phyloP scores from a whole-genome alignment of 2,329 filamentous ascomycete genomes.

The Penicillium paneum region DNA sequence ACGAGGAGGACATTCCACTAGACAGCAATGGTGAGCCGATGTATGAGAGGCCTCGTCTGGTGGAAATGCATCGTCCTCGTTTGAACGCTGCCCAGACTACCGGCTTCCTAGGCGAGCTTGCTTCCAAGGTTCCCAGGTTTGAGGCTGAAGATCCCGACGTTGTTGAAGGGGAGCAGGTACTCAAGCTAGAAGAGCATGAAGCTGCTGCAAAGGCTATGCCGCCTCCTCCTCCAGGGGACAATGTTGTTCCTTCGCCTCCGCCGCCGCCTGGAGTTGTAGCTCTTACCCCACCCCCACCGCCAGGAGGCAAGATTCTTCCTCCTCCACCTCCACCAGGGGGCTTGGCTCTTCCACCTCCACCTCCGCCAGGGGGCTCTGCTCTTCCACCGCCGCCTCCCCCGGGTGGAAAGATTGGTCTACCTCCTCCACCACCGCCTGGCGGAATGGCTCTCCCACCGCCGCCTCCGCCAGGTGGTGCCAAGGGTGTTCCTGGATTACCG shows the following conservation, averaged over 20 bases:
- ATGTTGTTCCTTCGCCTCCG: slow-evolving; percentile 19
- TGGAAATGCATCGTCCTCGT: slow-evolving; percentile 69
- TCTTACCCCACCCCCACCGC: slow-evolving; percentile 10
- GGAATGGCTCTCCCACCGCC: slow-evolving; percentile 40
- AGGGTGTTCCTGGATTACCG: slow-evolving; percentile 39
- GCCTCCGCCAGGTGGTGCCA: slow-evolving; percentile 42
- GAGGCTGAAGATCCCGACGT: slow-evolving; percentile 45
- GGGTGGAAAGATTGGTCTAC: slow-evolving; percentile 46
- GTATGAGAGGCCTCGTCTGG: slow-evolving; percentile 74
- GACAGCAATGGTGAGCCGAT: slow-evolving; percentile 58
- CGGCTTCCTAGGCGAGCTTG: slow-evolving; percentile 68
- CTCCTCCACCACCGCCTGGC: slow-evolving; percentile 48
- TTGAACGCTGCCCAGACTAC: slow-evolving; percentile 61
- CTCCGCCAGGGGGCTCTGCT: neutral
- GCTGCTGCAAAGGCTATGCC: slow-evolving; percentile 12
- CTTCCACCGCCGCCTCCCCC: slow-evolving; percentile 22
- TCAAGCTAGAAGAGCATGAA: slow-evolving; percentile 12
- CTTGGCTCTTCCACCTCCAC: slow-evolving; percentile 6
- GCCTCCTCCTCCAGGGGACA: slow-evolving; percentile 13
- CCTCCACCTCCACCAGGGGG: slow-evolving; percentile 5
- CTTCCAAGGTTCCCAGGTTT: slow-evolving; percentile 72
- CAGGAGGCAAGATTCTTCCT: slow-evolving; percentile 30
- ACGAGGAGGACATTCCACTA: slow-evolving; percentile 46
- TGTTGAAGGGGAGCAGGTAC: slow-evolving; percentile 6
- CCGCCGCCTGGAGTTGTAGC: slow-evolving; percentile 37